A percentile compares a stretch with the other conserved stretches of the same genome.
Conservation (phyloP, 2,329 filamentous ascomycete genomes). For the Domatiomyces globalis region DNA sequence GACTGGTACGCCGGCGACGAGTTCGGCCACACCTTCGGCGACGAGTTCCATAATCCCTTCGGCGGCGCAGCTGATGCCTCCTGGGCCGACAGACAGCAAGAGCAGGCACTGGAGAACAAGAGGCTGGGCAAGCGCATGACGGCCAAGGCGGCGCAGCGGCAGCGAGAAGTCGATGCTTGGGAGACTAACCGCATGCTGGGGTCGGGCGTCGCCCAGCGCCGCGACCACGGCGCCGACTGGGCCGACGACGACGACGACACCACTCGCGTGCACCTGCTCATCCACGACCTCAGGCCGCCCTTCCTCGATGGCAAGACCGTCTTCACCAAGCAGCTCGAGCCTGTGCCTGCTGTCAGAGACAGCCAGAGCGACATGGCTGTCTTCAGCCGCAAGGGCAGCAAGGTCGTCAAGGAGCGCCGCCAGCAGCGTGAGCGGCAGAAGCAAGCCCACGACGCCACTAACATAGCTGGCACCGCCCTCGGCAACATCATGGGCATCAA, state of each 20-base stretch:
- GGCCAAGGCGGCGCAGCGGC: slow-evolving; percentile 65
- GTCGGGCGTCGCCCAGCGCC: slow-evolving; percentile 81
- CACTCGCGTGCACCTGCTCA: slow-evolving; percentile 74
- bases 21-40: slow-evolving; percentile 70
- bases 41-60: slow-evolving; percentile 87
- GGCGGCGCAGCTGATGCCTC: slow-evolving; percentile 54
- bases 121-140: slow-evolving; percentile 59
- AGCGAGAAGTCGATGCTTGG: slow-evolving; percentile 94
- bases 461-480: slow-evolving; percentile 75
- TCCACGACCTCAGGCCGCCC: slow-evolving; percentile 85
- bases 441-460: slow-evolving; percentile 90
- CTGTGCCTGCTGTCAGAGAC: slow-evolving; percentile 81
- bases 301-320: slow-evolving; percentile 90
- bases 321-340: slow-evolving; percentile 94
- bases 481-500: slow-evolving; percentile 94
- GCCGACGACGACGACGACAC: slow-evolving; percentile 79
- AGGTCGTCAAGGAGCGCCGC: slow-evolving; percentile 76
- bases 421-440: slow-evolving; percentile 88
- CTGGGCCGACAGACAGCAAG: slow-evolving; percentile 60
- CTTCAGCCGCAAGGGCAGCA: slow-evolving; percentile 88
- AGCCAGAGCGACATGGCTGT: slow-evolving; percentile 98
- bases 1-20: slow-evolving; percentile 92
- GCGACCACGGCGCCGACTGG: slow-evolving; percentile 69
- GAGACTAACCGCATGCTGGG: slow-evolving; percentile 98
- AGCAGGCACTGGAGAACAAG: slow-evolving; percentile 63